Evolutionary conservation across 805 yeast genomes (phyloP).

Genomic region (Debaryomyces prosopidis): DNA sequence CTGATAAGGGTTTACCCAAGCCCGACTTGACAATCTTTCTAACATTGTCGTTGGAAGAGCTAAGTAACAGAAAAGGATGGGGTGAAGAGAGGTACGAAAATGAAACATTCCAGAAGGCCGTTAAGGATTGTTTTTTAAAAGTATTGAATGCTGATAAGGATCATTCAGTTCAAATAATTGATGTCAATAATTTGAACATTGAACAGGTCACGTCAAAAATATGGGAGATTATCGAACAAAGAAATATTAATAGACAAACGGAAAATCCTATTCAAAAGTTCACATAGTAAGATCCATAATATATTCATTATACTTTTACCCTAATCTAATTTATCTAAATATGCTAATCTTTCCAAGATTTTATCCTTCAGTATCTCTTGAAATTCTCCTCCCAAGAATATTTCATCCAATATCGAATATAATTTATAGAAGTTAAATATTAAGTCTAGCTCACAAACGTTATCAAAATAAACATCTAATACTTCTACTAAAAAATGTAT

Average conservation of each 20-base stretch:
- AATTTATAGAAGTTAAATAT: constrained; percentile 90
- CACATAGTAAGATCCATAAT: neutral
- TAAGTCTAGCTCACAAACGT: constrained; percentile 90
- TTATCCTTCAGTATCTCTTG: constrained; percentile 78
- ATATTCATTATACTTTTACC: constrained; percentile 1
- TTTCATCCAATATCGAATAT: constrained; percentile 80
- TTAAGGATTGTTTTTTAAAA: constrained; percentile 56
- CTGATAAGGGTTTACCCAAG: constrained; percentile 81
- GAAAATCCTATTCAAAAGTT: constrained; percentile 10
- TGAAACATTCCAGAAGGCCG: constrained; percentile 69
- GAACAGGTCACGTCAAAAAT: constrained; percentile 54
- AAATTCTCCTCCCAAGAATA: constrained; percentile 87
- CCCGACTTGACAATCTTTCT: constrained; percentile 86
- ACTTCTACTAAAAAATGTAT: constrained; percentile 89
- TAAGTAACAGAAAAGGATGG: constrained; percentile 66
- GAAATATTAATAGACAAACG: constrained; percentile 9
- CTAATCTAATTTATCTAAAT: constrained; percentile 62
- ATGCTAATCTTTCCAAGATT: constrained; percentile 63
- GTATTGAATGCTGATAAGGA: constrained; percentile 30
- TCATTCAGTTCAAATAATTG: constrained; percentile 41
- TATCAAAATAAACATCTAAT: constrained; percentile 80
- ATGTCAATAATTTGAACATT: constrained; percentile 60
- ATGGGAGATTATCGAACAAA: constrained; percentile 31
- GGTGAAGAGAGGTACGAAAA: constrained; percentile 95
- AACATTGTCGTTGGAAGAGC: constrained; percentile 50